Evolutionary conservation across 2,329 filamentous ascomycete species (phyloP).

Genomic region (Alternaria viburni): DNA sequence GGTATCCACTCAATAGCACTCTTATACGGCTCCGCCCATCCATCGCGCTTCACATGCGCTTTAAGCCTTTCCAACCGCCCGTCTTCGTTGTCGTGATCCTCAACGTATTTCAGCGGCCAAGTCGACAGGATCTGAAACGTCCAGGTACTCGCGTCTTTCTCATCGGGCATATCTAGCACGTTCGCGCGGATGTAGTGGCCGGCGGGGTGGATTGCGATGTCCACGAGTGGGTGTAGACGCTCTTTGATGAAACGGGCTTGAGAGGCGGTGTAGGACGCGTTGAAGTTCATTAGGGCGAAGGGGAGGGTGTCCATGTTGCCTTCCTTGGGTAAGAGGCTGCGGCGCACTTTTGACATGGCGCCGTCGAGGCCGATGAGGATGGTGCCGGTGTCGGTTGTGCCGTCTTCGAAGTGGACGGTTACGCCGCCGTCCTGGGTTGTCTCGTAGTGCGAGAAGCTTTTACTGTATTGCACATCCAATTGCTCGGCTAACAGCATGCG

Average conservation of each 20-base stretch:
- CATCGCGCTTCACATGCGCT: constrained; percentile 32
- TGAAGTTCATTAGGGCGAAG: constrained; percentile 41
- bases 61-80: constrained; percentile 34
- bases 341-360: constrained; percentile 35
- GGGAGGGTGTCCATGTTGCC: constrained; percentile 33
- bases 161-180: constrained; percentile 42
- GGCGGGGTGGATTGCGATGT: constrained; percentile 40
- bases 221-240: constrained; percentile 35
- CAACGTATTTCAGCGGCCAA: constrained; percentile 33
- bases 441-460: constrained; percentile 27
- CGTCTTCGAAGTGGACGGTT: constrained; percentile 32
- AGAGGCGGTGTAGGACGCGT: constrained; percentile 31
- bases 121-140: constrained; percentile 44
- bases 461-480: constrained; percentile 42
- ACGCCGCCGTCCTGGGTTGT: constrained; percentile 29
- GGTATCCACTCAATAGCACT: constrained; percentile 43
- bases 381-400: constrained; percentile 28
- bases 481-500: constrained; percentile 45
- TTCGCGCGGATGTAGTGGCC: constrained; percentile 39
- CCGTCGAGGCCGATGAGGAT: constrained; percentile 36
- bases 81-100: constrained; percentile 36
- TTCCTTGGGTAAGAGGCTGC: constrained; percentile 25
- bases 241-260: constrained; percentile 36
- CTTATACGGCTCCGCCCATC: constrained; percentile 45
- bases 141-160: constrained; percentile 43